phyloP scores from a whole-genome alignment of 495 filamentous ascomycete genomes.

The Penicillium maclennaniae region DNA sequence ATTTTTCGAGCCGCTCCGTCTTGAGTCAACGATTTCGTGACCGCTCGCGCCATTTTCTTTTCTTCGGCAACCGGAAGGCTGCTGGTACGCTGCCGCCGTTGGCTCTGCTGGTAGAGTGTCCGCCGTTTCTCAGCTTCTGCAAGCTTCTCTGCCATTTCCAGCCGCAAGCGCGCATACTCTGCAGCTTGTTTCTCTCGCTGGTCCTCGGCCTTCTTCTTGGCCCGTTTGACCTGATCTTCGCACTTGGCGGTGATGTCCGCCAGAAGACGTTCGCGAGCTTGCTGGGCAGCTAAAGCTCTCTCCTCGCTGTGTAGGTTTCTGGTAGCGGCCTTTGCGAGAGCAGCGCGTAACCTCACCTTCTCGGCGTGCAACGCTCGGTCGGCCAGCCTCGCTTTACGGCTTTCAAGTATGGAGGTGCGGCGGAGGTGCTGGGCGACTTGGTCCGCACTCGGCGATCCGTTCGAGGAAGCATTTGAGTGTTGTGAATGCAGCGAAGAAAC shows the following conservation, averaged over 20 bases:
- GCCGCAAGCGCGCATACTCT: conserved; percentile 67
- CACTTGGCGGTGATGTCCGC: conserved; percentile 92
- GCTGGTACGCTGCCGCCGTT: conserved; percentile 61
- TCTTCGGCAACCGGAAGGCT: conserved; percentile 58
- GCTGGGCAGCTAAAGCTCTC: conserved; percentile 81
- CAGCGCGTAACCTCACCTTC: conserved; percentile 88
- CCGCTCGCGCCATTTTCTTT: conserved; percentile 42
- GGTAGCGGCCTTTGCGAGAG: conserved; percentile 74
- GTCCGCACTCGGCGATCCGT: conserved; percentile 68
- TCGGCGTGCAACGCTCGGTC: conserved; percentile 94
- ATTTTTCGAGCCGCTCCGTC: conserved; percentile 69
- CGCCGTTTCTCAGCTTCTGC: conserved; percentile 80
- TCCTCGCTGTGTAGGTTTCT: conserved; percentile 67
- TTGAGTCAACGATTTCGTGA: conserved; percentile 48
- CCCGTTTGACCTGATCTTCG: conserved; percentile 89
- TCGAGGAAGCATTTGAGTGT: conserved; percentile 57
- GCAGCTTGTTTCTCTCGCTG: conserved; percentile 87
- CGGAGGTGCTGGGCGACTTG: conserved; percentile 87
- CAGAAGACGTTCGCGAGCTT: conserved; percentile 84
- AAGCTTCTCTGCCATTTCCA: conserved; percentile 84
- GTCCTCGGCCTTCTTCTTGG: conserved; percentile 89
- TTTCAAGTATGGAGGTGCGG: conserved; percentile 86
- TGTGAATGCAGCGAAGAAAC: conserved; percentile 83
- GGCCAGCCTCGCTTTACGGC: conserved; percentile 85
- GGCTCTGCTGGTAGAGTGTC: conserved; percentile 49